phyloP scores from a whole-genome alignment of 2,329 filamentous ascomycete species.

The Orbilia blumenaviensis region DNA sequence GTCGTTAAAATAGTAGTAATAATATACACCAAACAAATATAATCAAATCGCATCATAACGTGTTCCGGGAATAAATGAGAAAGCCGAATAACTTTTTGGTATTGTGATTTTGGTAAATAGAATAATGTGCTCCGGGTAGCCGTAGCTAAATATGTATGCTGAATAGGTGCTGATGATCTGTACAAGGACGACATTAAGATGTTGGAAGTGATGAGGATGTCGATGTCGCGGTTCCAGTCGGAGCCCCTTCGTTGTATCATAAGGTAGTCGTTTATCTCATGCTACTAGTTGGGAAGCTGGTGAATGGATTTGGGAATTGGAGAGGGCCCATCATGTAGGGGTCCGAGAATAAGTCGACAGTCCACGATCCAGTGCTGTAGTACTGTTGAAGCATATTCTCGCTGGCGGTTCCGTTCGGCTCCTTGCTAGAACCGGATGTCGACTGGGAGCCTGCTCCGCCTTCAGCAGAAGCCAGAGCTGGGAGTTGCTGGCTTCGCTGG shows the following conservation, averaged over 20 bases:
- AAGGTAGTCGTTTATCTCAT: conserved; percentile 39
- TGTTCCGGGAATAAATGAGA: not conserved
- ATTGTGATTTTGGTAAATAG: conserved; percentile 40
- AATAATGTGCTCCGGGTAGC: conserved; percentile 9
- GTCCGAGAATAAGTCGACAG: conserved; percentile 49
- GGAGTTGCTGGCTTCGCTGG: conserved; percentile 19
- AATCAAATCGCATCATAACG: conserved; percentile 3
- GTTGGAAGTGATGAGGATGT: not conserved
- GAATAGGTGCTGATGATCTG: conserved; percentile 33
- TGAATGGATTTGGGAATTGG: conserved; percentile 45
- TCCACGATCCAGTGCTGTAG: conserved; percentile 51
- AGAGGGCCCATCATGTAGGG: conserved; percentile 49
- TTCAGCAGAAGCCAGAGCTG: conserved; percentile 34
- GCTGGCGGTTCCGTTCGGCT: conserved; percentile 25
- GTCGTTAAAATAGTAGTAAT: conserved; percentile 35
- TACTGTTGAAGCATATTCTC: conserved; percentile 47
- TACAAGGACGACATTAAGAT: conserved; percentile 40
- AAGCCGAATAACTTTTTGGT: conserved; percentile 37
- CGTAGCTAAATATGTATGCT: conserved; percentile 37
- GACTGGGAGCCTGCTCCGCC: conserved; percentile 18
- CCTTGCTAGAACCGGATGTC: conserved; percentile 16
- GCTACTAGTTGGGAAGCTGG: conserved; percentile 52
- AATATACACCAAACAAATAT: conserved; percentile 44
- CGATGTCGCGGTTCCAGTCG: conserved; percentile 3
- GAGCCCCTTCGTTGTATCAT: not conserved